Percentiles rank a stretch among this genome's conserved stretches.
Conservation (phyloP, 805 yeast species). For the Wickerhamiella musiphila region DNA sequence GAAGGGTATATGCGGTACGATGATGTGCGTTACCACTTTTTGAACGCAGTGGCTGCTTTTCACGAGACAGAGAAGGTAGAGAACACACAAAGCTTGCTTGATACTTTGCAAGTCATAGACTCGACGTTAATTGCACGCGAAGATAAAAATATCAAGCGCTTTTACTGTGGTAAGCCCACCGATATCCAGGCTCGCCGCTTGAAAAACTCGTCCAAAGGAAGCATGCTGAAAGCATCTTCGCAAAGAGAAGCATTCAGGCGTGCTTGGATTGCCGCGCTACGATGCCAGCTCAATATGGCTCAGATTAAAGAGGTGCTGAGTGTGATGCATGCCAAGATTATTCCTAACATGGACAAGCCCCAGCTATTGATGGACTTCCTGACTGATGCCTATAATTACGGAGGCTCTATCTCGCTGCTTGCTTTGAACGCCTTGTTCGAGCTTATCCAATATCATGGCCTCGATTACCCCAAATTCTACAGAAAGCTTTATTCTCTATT, state of each 20-base stretch:
- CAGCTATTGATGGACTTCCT: slow-evolving; percentile 81
- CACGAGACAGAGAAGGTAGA: slow-evolving; percentile 21
- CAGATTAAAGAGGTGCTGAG: slow-evolving; percentile 57
- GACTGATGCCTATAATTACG: slow-evolving; percentile 62
- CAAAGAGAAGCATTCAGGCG: slow-evolving; percentile 52
- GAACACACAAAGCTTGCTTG: slow-evolving; percentile 8
- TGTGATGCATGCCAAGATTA: slow-evolving; percentile 65
- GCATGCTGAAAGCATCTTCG: slow-evolving; percentile 24
- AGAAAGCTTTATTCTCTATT: slow-evolving; percentile 64
- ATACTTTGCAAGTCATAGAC: slow-evolving; percentile 15
- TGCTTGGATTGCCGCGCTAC: slow-evolving; percentile 41
- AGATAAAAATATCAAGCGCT: slow-evolving; percentile 11
- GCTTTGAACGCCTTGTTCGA: slow-evolving; percentile 79
- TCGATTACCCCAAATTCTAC: slow-evolving; percentile 87
- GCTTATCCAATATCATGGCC: slow-evolving; percentile 60
- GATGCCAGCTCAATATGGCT: slow-evolving; percentile 26
- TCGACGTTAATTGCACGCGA: too few species aligned
- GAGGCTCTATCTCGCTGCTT: slow-evolving; percentile 49
- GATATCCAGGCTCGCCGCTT: too few species aligned
- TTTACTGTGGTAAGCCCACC: slow-evolving; percentile 11
- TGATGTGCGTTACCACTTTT: slow-evolving; percentile 66
- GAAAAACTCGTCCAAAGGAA: slow-evolving; percentile 20
- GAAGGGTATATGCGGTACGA: slow-evolving; percentile 29
- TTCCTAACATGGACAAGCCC: slow-evolving; percentile 68
- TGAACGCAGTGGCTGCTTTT: slow-evolving; percentile 31